These are phyloP conservation scores for Neonothopanus nambi DNA, from an alignment of 1,284 basidiomycete species.

Conservation along the genomic window DNA sequence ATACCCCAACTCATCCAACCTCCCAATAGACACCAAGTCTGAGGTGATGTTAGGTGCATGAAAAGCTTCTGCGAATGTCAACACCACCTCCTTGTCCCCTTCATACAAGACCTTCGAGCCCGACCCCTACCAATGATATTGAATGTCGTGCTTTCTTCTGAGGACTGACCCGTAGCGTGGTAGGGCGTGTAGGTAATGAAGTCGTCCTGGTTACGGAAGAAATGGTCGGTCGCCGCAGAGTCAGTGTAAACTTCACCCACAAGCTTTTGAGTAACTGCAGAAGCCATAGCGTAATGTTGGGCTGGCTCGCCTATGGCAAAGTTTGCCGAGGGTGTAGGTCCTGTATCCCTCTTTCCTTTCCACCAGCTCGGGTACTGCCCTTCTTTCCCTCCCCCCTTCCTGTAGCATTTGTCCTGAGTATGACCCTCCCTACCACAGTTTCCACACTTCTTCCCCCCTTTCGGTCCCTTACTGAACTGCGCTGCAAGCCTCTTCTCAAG, in stretches of 20 bases:
- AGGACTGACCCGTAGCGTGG: neutral
- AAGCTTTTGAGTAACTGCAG: neutral
- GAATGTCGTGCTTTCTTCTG: neutral
- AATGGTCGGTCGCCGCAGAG: conserved; percentile 5
- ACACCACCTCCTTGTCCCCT: neutral
- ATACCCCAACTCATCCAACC: neutral
- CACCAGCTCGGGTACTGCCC: conserved; percentile 9
- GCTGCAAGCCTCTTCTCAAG: neutral
- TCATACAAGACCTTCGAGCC: neutral
- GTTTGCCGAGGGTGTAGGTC: neutral
- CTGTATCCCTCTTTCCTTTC: neutral
- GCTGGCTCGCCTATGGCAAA: neutral
- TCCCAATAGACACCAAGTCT: neutral
- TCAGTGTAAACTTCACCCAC: neutral
- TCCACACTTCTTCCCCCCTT: neutral
- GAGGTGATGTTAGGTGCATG: neutral
- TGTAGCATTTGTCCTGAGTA: neutral
- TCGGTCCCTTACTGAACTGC: neutral
- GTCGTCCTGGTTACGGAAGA: neutral
- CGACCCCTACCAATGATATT: neutral
- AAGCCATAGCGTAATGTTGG: neutral
- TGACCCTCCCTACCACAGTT: neutral
- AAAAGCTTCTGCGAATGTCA: neutral
- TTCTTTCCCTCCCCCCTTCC: conserved; percentile 9
- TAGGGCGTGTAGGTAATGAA: neutral